Percentiles rank a stretch among this genome's conserved stretches.
phyloP scores from a whole-genome alignment of 148 eudicot species.

The Fagopyrum tataricum region DNA sequence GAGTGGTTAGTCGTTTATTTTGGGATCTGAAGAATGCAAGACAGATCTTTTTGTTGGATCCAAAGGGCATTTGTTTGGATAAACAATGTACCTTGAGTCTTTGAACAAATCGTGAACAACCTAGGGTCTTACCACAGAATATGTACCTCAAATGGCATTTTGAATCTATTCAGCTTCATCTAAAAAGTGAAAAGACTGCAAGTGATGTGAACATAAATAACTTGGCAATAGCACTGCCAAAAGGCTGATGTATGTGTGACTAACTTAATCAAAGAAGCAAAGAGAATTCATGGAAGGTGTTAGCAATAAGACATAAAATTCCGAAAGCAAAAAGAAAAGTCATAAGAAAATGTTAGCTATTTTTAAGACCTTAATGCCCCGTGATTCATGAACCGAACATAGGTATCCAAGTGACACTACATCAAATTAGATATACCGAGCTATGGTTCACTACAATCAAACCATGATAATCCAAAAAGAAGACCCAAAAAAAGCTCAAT shows the following conservation, averaged over 20 bases:
- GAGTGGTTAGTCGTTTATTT: too few relatives aligned
- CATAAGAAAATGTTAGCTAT: neutral
- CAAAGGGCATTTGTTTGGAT: too few relatives aligned
- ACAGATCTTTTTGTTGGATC: too few relatives aligned
- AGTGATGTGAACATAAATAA: neutral
- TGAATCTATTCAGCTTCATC: neutral
- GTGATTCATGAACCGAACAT: neutral
- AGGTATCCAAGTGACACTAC: neutral
- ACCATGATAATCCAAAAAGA: neutral
- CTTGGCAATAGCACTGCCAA: neutral
- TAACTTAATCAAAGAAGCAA: neutral
- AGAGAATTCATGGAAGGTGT: neutral
- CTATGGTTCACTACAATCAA: neutral
- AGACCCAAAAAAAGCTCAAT: neutral
- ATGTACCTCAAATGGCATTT: neutral
- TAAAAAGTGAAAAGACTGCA: neutral
- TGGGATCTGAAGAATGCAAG: too few relatives aligned
- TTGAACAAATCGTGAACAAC: too few relatives aligned
- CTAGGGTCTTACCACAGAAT: neutral
- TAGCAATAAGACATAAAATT: neutral
- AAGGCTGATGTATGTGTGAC: neutral
- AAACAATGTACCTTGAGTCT: too few relatives aligned
- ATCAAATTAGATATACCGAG: neutral
- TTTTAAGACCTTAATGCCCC: neutral
- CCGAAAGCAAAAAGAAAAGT: neutral